A percentile compares a stretch with the other conserved stretches of the same genome.
phyloP scores from a whole-genome alignment of 2,329 filamentous ascomycete species.

The Fonsecaea pedrosoi region DNA sequence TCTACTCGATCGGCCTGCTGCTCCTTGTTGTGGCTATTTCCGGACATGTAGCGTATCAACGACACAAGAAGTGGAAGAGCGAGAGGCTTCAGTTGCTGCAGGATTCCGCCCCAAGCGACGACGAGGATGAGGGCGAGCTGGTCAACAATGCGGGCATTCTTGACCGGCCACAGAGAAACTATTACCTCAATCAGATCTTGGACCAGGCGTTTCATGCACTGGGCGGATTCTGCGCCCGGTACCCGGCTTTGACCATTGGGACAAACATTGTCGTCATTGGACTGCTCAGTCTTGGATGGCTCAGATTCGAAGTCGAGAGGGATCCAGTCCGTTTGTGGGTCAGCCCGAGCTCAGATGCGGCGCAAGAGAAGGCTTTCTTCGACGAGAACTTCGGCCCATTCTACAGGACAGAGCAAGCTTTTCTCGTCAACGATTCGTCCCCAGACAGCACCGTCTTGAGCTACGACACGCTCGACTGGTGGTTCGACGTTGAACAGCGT shows the following conservation, averaged over 20 bases:
- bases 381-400: conserved; percentile 94
- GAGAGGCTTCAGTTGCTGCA: conserved; percentile 87
- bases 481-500: conserved; percentile 85
- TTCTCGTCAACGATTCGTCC: conserved; percentile 82
- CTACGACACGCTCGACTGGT: conserved; percentile 90
- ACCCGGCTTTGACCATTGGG: conserved; percentile 82
- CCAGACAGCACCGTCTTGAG: conserved; percentile 75
- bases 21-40: conserved; percentile 70
- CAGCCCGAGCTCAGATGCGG: conserved; percentile 88
- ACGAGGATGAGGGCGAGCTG: conserved; percentile 83
- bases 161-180: conserved; percentile 78
- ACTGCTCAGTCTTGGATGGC: conserved; percentile 84
- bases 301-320: conserved; percentile 85
- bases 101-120: conserved; percentile 81
- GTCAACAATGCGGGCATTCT: conserved; percentile 77
- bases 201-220: conserved; percentile 81
- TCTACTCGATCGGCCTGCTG: conserved; percentile 78
- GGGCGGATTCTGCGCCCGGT: conserved; percentile 79
- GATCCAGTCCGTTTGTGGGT: conserved; percentile 95
- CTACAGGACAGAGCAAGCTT: conserved; percentile 90
- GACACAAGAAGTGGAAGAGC: conserved; percentile 74
- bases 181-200: conserved; percentile 81
- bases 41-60: conserved; percentile 77
- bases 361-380: conserved; percentile 92
- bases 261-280: conserved; percentile 76